phyloP scores from a whole-genome alignment of 2,329 filamentous ascomycete species.

The Metarhizium sp. region DNA sequence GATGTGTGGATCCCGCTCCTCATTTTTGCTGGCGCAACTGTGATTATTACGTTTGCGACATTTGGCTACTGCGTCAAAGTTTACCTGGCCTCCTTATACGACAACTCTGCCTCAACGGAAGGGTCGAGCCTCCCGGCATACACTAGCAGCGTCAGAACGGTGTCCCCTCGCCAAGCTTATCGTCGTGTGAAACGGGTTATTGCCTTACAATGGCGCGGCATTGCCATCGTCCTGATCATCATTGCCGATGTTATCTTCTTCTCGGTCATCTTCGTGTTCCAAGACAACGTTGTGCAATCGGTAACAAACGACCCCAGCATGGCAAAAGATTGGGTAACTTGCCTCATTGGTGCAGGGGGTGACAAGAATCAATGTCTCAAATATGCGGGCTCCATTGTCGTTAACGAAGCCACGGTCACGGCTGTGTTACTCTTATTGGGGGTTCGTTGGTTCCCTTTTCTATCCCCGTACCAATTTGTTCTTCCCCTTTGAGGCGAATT shows the following conservation, averaged over 20 bases:
- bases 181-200: conserved; percentile 78
- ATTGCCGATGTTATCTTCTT: conserved; percentile 91
- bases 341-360: conserved; percentile 46
- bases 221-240: conserved; percentile 82
- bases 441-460: conserved; percentile 27
- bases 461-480: not conserved
- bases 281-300: conserved; percentile 63
- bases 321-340: conserved; percentile 59
- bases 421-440: conserved; percentile 77
- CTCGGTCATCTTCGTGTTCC: conserved; percentile 78
- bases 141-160: conserved; percentile 62
- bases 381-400: conserved; percentile 51
- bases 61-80: conserved; percentile 92
- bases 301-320: conserved; percentile 43
- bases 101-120: conserved; percentile 61
- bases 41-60: conserved; percentile 75
- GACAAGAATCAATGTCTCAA: conserved; percentile 59
- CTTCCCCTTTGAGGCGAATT: not conserved
- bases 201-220: conserved; percentile 88
- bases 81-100: conserved; percentile 75
- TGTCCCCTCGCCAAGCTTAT: conserved; percentile 81
- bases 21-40: conserved; percentile 64
- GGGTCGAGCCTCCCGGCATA: conserved; percentile 63
- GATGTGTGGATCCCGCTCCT: conserved; percentile 88
- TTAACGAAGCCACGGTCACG: conserved; percentile 67